Evolutionary conservation across 208 protist genomes (phyloP).

Genomic region (Leishmania guyanensis): DNA sequence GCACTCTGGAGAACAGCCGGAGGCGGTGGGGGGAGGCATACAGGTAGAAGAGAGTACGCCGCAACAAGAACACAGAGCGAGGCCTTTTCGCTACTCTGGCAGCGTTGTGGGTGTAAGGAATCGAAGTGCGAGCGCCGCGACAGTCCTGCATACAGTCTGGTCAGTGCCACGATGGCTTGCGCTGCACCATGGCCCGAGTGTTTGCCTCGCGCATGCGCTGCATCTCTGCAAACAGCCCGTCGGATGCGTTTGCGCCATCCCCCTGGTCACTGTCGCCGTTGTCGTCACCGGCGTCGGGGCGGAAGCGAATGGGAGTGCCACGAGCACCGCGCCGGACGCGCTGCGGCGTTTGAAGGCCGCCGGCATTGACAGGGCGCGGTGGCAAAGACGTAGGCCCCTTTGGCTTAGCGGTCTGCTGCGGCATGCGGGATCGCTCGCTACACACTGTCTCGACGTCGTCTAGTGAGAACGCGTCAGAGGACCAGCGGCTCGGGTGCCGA

Average conservation of each 20-base stretch:
- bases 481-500: constrained; percentile 24
- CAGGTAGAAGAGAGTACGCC: constrained; percentile 4
- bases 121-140: not conserved
- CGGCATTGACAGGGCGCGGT: constrained; percentile 26
- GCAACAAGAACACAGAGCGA: not conserved
- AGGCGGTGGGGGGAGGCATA: not conserved
- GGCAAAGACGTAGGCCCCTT: constrained; percentile 31
- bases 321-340: constrained; percentile 29
- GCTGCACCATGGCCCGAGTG: constrained; percentile 49
- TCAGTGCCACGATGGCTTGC: constrained; percentile 41
- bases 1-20: not conserved
- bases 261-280: not conserved
- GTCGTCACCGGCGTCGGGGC: constrained; percentile 5
- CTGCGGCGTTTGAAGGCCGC: constrained; percentile 16
- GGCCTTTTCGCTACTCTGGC: not conserved
- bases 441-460: constrained; percentile 38
- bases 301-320: constrained; percentile 22
- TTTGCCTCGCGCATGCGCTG: constrained; percentile 63
- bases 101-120: not conserved
- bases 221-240: constrained; percentile 50
- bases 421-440: constrained; percentile 32
- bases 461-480: constrained; percentile 25
- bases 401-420: constrained; percentile 6
- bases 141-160: not conserved
- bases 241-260: not conserved